These are phyloP conservation scores for Lagenidium sp. DNA, from an alignment of 352 stramenopile genomes.

Conservation along the genomic window DNA sequence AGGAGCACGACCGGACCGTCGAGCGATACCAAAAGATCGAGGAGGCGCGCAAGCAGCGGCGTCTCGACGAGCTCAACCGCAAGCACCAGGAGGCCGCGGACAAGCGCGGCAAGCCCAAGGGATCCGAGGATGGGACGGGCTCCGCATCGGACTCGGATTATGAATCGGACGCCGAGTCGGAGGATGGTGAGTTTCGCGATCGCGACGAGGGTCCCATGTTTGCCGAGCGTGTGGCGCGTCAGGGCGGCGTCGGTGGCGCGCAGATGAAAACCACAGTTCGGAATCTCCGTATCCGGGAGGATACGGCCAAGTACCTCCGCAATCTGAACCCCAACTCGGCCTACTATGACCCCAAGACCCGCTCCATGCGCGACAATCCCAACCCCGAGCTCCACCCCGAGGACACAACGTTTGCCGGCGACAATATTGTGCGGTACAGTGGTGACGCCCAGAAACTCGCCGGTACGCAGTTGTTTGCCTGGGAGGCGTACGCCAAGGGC, in stretches of 20 bases:
- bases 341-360: constrained; percentile 99
- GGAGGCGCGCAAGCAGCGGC: constrained; percentile 61
- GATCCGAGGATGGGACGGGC: constrained; percentile 1
- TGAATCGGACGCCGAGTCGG: constrained; percentile 82
- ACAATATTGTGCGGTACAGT: constrained; percentile 93
- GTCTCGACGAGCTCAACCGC: constrained; percentile 72
- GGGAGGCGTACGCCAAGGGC: constrained; percentile 90
- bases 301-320: constrained; percentile 98
- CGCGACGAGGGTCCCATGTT: constrained; percentile 92
- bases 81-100: constrained; percentile 47
- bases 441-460: constrained; percentile 92
- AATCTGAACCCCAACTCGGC: constrained; percentile 98
- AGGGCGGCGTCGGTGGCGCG: constrained; percentile 94
- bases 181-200: constrained; percentile 88
- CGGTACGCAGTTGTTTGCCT: constrained; percentile 94
- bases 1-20: constrained; percentile 72
- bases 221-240: constrained; percentile 89
- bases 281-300: constrained; percentile 98
- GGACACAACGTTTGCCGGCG: constrained; percentile 91
- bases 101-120: constrained; percentile 19
- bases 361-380: constrained; percentile 98
- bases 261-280: constrained; percentile 97
- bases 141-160: constrained; percentile 83
- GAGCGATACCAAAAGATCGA: constrained; percentile 81
- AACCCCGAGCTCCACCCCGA: constrained; percentile 92